Conservation (phyloP, 2,329 filamentous ascomycete genomes). For the Penicillium sp. region DNA sequence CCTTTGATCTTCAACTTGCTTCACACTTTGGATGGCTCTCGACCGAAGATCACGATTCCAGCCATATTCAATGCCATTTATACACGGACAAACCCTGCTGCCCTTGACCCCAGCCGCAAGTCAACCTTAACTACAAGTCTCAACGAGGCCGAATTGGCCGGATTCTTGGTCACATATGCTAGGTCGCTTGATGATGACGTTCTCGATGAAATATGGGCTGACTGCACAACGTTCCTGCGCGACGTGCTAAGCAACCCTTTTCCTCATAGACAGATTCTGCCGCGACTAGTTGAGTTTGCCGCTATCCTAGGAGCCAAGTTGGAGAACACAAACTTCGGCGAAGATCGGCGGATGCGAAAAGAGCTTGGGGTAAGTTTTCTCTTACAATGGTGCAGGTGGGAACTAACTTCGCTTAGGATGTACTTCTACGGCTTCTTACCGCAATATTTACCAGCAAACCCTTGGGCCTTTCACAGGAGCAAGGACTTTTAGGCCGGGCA, state of each 20-base stretch:
- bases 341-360: constrained; percentile 87
- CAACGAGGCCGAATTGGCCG: constrained; percentile 80
- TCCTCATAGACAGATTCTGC: constrained; percentile 88
- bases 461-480: constrained; percentile 70
- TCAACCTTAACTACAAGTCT: constrained; percentile 88
- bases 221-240: constrained; percentile 87
- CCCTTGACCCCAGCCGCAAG: constrained; percentile 77
- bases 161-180: constrained; percentile 89
- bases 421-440: constrained; percentile 84
- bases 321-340: constrained; percentile 96
- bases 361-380: constrained; percentile 75
- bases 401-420: constrained; percentile 63
- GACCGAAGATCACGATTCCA: constrained; percentile 88
- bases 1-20: constrained; percentile 80
- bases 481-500: constrained; percentile 45
- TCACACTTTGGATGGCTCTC: constrained; percentile 86
- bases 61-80: constrained; percentile 96
- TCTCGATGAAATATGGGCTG: constrained; percentile 97
- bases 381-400: neutral
- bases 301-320: constrained; percentile 92
- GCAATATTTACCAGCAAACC: constrained; percentile 94
- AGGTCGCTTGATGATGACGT: constrained; percentile 92
- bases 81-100: constrained; percentile 84
- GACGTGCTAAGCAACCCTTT: constrained; percentile 93
- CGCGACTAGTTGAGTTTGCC: constrained; percentile 84